A percentile compares a stretch with the other conserved stretches of the same genome.
Conservation (phyloP, 768 basidiomycete species). For the Kwoniella newhampshirensis region DNA sequence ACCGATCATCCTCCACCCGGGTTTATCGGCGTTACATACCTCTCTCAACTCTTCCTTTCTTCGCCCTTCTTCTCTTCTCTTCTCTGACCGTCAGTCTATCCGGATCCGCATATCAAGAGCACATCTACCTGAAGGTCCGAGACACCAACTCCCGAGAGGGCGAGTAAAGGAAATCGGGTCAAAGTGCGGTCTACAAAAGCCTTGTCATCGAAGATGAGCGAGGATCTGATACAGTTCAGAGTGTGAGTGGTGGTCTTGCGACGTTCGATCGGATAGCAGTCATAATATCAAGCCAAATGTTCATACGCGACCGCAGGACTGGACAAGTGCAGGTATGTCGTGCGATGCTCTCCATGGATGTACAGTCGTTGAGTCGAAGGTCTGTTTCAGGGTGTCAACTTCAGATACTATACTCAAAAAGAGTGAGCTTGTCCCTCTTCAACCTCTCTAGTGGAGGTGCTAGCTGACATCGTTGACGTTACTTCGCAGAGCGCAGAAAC, state of each 20-base stretch:
- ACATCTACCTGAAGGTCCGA: too few species aligned
- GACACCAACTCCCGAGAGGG: too few species aligned
- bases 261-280: too few species aligned
- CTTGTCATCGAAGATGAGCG: slow-evolving; percentile 7
- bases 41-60: background rate
- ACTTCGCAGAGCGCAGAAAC: slow-evolving; percentile 33
- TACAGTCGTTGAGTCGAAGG: background rate
- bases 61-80: slow-evolving; percentile 1
- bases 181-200: slow-evolving; percentile 15
- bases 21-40: slow-evolving; percentile 16
- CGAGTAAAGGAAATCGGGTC: too few species aligned
- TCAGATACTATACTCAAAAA: slow-evolving; percentile 38
- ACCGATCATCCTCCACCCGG: slow-evolving; percentile 6
- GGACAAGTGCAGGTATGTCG: slow-evolving; percentile 37
- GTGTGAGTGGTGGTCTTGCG: slow-evolving; percentile 21
- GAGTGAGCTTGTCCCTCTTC: slow-evolving; percentile 23
- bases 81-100: background rate
- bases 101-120: background rate
- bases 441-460: background rate
- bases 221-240: slow-evolving; percentile 39
- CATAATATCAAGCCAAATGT: too few species aligned
- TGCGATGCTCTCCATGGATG: background rate
- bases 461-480: background rate
- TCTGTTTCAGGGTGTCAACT: slow-evolving; percentile 37
- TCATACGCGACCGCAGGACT: slow-evolving; percentile 17